A percentile compares a stretch with the other conserved stretches of the same genome.
Conservation (phyloP, 1,139 yeast genomes). For the Scheffersomyces lignicola region DNA sequence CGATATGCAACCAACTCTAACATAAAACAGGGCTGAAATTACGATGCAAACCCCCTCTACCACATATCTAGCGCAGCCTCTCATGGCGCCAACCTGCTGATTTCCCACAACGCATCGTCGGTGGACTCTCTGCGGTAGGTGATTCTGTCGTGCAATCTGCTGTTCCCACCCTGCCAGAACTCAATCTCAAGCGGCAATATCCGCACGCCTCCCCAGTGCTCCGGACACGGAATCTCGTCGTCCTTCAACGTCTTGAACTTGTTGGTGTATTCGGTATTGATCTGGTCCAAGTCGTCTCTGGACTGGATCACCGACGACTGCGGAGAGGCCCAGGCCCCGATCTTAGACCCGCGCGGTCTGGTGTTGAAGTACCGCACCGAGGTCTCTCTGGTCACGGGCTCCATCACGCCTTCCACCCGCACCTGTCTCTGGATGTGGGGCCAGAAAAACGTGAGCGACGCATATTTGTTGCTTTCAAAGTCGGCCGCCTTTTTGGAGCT, state of each 20-base stretch:
- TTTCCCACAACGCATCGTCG: slow-evolving; percentile 55
- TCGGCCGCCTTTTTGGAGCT: slow-evolving; percentile 80
- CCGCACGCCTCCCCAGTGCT: slow-evolving; percentile 93
- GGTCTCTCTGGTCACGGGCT: slow-evolving; percentile 70
- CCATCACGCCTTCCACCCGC: slow-evolving; percentile 84
- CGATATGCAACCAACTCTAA: no score
- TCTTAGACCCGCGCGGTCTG: slow-evolving; percentile 87
- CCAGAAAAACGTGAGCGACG: slow-evolving; percentile 92
- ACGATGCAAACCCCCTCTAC: no score
- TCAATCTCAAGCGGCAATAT: slow-evolving; percentile 87
- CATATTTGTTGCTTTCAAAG: slow-evolving; percentile 68
- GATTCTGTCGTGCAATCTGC: slow-evolving; percentile 88
- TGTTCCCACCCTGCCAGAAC: slow-evolving; percentile 95
- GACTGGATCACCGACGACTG: slow-evolving; percentile 64
- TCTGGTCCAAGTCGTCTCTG: slow-evolving; percentile 62
- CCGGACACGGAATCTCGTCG: slow-evolving; percentile 83
- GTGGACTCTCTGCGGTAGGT: slow-evolving; percentile 60
- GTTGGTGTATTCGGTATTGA: slow-evolving; percentile 47
- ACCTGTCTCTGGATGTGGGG: slow-evolving; percentile 87
- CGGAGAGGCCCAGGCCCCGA: slow-evolving; percentile 97
- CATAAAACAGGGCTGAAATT: no score
- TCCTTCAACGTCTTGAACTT: slow-evolving; percentile 57
- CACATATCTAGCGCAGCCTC: no score
- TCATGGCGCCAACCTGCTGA: slow-evolving; percentile 75
- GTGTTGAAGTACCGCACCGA: slow-evolving; percentile 78